phyloP scores from a whole-genome alignment of 169 alveolate species.

The Amoebophrya sp. region DNA sequence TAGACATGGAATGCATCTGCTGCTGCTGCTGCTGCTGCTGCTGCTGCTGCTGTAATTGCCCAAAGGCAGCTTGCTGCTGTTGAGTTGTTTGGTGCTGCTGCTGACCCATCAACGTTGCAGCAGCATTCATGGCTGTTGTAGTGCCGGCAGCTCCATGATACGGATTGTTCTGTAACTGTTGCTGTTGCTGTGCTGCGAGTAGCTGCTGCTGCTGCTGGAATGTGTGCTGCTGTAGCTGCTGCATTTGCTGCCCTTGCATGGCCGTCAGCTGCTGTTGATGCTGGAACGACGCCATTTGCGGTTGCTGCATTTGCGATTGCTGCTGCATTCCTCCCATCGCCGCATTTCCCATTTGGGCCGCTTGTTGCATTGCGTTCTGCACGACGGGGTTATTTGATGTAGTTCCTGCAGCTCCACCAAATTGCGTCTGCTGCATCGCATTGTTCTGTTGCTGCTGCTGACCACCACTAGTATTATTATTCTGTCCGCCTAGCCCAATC shows the following conservation, averaged over 20 bases:
- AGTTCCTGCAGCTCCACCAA: too few relatives aligned
- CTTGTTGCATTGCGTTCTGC: too few relatives aligned
- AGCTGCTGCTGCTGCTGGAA: neutral
- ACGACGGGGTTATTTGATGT: too few relatives aligned
- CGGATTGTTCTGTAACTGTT: neutral
- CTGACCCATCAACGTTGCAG: neutral
- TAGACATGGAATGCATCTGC: neutral
- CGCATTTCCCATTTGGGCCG: too few relatives aligned
- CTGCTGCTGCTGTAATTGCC: neutral
- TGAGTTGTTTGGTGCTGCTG: neutral
- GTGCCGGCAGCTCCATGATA: neutral
- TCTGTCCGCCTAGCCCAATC: too few relatives aligned
- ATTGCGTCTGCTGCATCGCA: too few relatives aligned
- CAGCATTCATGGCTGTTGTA: neutral
- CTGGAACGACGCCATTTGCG: too few relatives aligned
- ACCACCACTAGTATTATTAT: too few relatives aligned
- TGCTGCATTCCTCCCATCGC: too few relatives aligned
- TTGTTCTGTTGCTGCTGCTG: too few relatives aligned
- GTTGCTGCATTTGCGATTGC: neutral
- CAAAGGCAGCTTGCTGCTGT: neutral
- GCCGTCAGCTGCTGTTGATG: neutral
- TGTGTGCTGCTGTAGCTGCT: neutral
- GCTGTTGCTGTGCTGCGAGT: neutral
- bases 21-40: constrained; percentile 3
- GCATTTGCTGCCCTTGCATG: neutral